Conservation (phyloP, 441 rosid genomes). For the Pelargonium myrrhifolium region DNA sequence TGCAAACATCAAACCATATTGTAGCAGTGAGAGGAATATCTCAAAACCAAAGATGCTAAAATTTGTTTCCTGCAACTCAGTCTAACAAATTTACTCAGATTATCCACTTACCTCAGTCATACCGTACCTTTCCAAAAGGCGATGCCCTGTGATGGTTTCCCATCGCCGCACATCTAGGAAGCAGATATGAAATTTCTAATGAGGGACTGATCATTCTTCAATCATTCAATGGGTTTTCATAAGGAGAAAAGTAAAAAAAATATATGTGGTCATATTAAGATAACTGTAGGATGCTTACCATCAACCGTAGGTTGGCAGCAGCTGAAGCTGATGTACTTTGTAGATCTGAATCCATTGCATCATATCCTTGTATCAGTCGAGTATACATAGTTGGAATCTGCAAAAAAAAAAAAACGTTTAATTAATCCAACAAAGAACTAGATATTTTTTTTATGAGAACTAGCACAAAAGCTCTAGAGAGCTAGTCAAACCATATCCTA, state of each 20-base stretch:
- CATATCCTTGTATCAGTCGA: conserved; percentile 92
- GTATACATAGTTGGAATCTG: conserved; percentile 97
- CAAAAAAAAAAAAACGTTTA: conserved; percentile 13
- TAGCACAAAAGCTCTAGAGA: conserved; percentile 14
- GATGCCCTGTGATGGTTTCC: conserved; percentile 91
- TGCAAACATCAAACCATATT: conserved; percentile 23
- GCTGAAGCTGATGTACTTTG: conserved; percentile 64
- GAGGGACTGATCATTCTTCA: conserved; percentile 13
- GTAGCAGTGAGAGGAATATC: conserved; percentile 8
- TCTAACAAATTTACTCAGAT: conserved; percentile 7
- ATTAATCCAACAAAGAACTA: background rate
- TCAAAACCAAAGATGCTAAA: conserved; percentile 1
- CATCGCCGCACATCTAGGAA: conserved; percentile 87
- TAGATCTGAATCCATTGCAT: conserved; percentile 68
- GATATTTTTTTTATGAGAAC: background rate
- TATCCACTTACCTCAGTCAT: conserved; percentile 74
- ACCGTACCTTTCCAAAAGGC: conserved; percentile 94
- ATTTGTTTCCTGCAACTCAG: conserved; percentile 12
- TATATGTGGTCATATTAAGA: background rate
- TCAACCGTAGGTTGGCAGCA: conserved; percentile 71
- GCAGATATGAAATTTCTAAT: conserved; percentile 3
- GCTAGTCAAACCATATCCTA: background rate
- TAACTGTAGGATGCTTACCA: conserved; percentile 37
- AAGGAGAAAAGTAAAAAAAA: background rate
- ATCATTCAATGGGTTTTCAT: conserved; percentile 7